Base-by-base conservation (phyloP, 148 eudicot genomes). In the Arbutus unedo region DNA sequence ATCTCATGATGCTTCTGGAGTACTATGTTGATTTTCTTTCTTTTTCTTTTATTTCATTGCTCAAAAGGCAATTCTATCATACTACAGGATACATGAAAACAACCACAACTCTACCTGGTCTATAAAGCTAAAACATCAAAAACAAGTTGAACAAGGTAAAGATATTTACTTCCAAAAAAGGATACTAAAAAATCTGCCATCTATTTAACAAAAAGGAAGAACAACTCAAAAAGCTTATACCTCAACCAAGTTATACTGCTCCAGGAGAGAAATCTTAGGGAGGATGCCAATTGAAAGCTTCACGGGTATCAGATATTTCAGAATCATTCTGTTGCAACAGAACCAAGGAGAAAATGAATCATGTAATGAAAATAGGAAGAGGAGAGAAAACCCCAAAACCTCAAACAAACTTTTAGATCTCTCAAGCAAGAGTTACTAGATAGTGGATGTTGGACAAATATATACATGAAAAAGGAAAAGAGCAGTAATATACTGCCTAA, bases 301-400 rank as follows among this genome's bases (percentile, higher is more conserved):
- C 56, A 96, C 99, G 73, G 99, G 99, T 87, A 96, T 90, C 86
- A 96, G 87, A 87, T 96, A 96, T 87, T 96, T 96, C 87, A 96
- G 88, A 85, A 96, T 96, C 97, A 94, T 91, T 94, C 99, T 96
- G 86, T 75, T 62, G 77, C 85, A 87, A 71, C 45, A 85, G 62
- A 83, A 45, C 23, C 70, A 66, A 75, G 81, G 13, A 82, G 70
- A 48, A 67, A 51, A 66, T 41, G 72, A 44, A 57, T 54, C 68
- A 72, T 51, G 62, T 47, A 66, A 66, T 51, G 8, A 83, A 49
- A 54, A 49, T 49, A 50, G 57, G 70, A 62, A 13, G 5, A 47
- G 8, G 23, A 82, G 21, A 77, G 16, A 4, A 10, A 41, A 51
- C 23, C 50, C 68, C 3, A 60, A 56, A 78, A 13, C 10, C 50